Evolutionary conservation across 768 basidiomycete genomes (phyloP), one percentile per base, ranked within the genome.

Genomic region (Mycena alexandri): DNA sequence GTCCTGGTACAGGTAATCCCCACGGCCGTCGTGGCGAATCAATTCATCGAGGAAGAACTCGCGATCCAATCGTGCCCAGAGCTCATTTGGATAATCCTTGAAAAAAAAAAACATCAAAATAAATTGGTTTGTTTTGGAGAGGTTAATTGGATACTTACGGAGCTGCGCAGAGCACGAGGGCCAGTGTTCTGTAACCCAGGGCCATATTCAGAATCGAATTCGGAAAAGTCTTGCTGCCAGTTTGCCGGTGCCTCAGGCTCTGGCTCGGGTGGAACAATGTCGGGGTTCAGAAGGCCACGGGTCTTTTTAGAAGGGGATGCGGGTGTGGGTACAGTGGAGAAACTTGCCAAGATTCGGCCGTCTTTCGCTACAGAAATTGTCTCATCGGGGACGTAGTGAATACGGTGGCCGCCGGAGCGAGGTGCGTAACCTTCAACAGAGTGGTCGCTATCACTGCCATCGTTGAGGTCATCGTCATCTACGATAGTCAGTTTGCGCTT

Each of bases 31-130:
- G 0, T 25, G 17, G 7, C 59, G 59, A 5, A 60, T 8, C 22
- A 60, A 36, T 14, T 60, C 59, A 10, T 60, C 59, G 8, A 60
- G 36, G 13, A 51, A 60, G 7, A 2, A 12, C 3, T 52, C 50
- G 10, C 50, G 50, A 16, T 52, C 16, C 5, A 5, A 1, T 19
- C 50, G 25, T 7, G 29, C 29, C 50, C n/a, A n/a, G 25, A 52
- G 50, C 5, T 11, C 25, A 11, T 33, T 12, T 16, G 50, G 50
- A 34, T 33, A 9, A 29, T 52, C 50, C 50, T 52, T n/a, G n/a
- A n/a, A n/a, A n/a, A n/a, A n/a, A n/a, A n/a, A n/a, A n/a, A n/a
- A n/a, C n/a, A n/a, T n/a, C n/a, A n/a, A n/a, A n/a, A n/a, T n/a
- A n/a, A n/a, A n/a, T n/a, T n/a, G n/a, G n/a, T n/a, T n/a, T n/a